Conservation (phyloP, 805 yeast genomes). For the Ogataea neopini region DNA sequence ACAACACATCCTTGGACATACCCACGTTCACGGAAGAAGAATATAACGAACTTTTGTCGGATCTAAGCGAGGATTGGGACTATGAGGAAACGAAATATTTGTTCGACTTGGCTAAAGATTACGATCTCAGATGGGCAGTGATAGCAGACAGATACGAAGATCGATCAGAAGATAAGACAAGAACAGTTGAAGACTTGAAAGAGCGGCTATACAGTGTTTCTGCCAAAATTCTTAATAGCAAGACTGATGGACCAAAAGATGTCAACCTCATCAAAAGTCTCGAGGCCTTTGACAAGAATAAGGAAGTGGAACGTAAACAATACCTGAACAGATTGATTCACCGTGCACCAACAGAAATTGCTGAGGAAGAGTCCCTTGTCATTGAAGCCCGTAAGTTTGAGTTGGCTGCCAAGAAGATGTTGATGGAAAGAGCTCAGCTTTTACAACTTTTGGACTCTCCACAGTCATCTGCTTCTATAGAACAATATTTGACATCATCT, state of each 20-base stretch:
- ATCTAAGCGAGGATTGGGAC: slow-evolving; percentile 51
- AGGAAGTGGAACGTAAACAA: slow-evolving; percentile 77
- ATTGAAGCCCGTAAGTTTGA: slow-evolving; percentile 93
- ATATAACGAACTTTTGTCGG: slow-evolving; percentile 48
- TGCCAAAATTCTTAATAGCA: slow-evolving; percentile 47
- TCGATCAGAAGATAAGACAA: slow-evolving; percentile 38
- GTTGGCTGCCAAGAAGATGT: slow-evolving; percentile 85
- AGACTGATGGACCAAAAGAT: slow-evolving; percentile 42
- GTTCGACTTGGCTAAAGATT: slow-evolving; percentile 63
- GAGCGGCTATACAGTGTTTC: slow-evolving; percentile 76
- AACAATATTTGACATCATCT: slow-evolving; percentile 78
- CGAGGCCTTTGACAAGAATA: slow-evolving; percentile 61
- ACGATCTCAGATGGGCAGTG: slow-evolving; percentile 70
- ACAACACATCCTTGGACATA: slow-evolving; percentile 64
- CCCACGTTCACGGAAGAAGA: slow-evolving; percentile 69
- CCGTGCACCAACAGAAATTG: slow-evolving; percentile 93
- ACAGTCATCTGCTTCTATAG: slow-evolving; percentile 70
- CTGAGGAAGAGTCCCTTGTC: slow-evolving; percentile 93
- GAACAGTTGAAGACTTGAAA: slow-evolving; percentile 78
- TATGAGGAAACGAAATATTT: slow-evolving; percentile 76
- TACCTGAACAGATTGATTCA: slow-evolving; percentile 75
- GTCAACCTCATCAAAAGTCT: slow-evolving; percentile 58
- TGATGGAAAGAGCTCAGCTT: slow-evolving; percentile 77
- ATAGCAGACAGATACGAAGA: slow-evolving; percentile 60
- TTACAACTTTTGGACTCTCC: slow-evolving; percentile 85